Evolutionary conservation across 164 flowering plant species (phyloP), one percentile per base, ranked within the genome.

Genomic region (Berberis vulgaris): DNA sequence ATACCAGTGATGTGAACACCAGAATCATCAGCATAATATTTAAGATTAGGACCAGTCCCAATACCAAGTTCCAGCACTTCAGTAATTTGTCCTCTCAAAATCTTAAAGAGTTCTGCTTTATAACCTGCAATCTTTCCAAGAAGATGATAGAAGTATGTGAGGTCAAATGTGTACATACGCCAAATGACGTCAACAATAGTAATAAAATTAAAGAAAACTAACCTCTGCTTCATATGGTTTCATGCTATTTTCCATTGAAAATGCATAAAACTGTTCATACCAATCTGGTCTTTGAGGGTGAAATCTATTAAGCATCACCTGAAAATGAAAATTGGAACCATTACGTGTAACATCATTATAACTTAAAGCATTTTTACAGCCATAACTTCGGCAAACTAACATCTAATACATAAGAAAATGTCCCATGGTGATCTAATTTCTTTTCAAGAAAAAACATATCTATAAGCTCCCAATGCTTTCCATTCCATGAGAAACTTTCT

Each of bases 1-100:
- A 88, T 69, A 4, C 94, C 96, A 63, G 69, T 59, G 59, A 93
- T 89, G 54, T 12, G 45, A 4, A 86, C 62, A 66, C 71, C 82
- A 7, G 71, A n/a, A 60, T 70, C 74, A 71, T 66, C 62, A 1
- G 87, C 93, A 74, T 89, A 89, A 63, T 85, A 93, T 49, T 79
- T 85, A 65, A 93, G 78, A 77, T 93, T 93, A 41, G 97, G 92
- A 64, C 98, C 96, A 5, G 97, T 88, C 40, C 96, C 98, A 62
- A 90, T 79, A 8, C 98, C 97, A 61, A 93, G 78, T 81, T 93
- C 98, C 84, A 93, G 60, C 47, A 90, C 82, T 49, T 79, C 74
- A 62, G 74, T 62, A 39, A 77, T 79, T 65, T 83, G 81, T 60
- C 87, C 86, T 65, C 58, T 85, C 82, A 93, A 69, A 45, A 74